Conservation (phyloP, 2,329 filamentous ascomycete genomes). For the Penicillium sp. region DNA sequence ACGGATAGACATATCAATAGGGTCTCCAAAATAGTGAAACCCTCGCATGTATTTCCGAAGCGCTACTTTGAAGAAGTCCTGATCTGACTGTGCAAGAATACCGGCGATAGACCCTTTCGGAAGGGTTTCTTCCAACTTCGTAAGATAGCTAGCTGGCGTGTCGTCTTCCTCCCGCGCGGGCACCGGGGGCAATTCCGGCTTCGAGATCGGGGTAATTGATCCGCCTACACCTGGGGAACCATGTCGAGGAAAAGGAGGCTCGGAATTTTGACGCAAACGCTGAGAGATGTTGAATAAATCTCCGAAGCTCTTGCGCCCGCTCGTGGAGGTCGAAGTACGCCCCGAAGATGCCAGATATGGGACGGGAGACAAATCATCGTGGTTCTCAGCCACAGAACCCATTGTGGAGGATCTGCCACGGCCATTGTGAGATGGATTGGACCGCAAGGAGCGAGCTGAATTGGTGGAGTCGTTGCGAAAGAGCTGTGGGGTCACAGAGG, state of each 20-base stretch:
- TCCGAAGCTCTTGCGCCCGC: slow-evolving; percentile 88
- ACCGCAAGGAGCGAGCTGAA: slow-evolving; percentile 68
- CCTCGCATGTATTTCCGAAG: slow-evolving; percentile 93
- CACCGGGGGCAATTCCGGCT: slow-evolving; percentile 65
- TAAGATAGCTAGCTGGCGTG: slow-evolving; percentile 85
- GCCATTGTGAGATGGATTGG: slow-evolving; percentile 56
- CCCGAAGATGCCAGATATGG: slow-evolving; percentile 61
- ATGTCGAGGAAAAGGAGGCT: slow-evolving; percentile 67
- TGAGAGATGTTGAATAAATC: slow-evolving; percentile 78
- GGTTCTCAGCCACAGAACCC: slow-evolving; percentile 76
- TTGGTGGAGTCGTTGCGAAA: slow-evolving; percentile 64
- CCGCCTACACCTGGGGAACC: slow-evolving; percentile 64
- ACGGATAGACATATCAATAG: slow-evolving; percentile 95
- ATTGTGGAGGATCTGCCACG: slow-evolving; percentile 87
- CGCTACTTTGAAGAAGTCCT: slow-evolving; percentile 80
- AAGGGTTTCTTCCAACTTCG: slow-evolving; percentile 78
- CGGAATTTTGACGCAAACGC: slow-evolving; percentile 80
- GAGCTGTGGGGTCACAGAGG: slow-evolving; percentile 52
- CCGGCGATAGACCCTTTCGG: slow-evolving; percentile 83
- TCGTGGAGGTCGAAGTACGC: slow-evolving; percentile 79
- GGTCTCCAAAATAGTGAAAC: slow-evolving; percentile 94
- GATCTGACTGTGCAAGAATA: slow-evolving; percentile 81
- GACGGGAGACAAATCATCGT: slow-evolving; percentile 71
- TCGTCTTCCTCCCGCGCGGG: slow-evolving; percentile 86
- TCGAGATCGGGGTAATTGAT: slow-evolving; percentile 73